Percentiles rank a stretch among this genome's conserved stretches.
These are phyloP conservation scores for Amaranthus palmeri DNA, from an alignment of 148 eudicot species.

Conservation along the genomic window DNA sequence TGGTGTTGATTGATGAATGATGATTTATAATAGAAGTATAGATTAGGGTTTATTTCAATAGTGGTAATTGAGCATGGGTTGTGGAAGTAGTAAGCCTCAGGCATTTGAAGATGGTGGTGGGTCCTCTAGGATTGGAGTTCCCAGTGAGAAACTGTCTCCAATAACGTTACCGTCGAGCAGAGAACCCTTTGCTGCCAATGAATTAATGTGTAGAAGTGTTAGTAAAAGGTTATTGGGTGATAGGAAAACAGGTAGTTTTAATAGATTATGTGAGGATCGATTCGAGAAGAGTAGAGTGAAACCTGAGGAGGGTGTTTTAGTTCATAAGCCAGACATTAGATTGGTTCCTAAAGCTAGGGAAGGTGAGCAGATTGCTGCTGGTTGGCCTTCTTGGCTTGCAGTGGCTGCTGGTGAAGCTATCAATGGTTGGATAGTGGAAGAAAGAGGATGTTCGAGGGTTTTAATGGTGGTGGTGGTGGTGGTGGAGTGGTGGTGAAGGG, in stretches of 20 bases:
- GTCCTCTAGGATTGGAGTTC: slow-evolving; percentile 38
- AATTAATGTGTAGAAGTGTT: slow-evolving; percentile 39
- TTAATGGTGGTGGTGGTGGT: no score
- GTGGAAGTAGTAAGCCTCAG: slow-evolving; percentile 54
- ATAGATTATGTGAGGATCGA: slow-evolving; percentile 41
- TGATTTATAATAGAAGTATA: background rate
- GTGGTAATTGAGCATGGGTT: slow-evolving; percentile 48
- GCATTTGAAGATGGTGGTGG: slow-evolving; percentile 33
- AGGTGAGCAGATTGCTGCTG: slow-evolving; percentile 81
- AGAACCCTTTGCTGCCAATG: slow-evolving; percentile 31
- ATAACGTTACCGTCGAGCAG: slow-evolving; percentile 30
- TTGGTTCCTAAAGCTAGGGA: slow-evolving; percentile 46
- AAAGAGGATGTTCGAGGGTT: no score
- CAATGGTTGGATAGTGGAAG: slow-evolving; percentile 70
- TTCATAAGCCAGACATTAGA: slow-evolving; percentile 20
- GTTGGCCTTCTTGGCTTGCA: slow-evolving; percentile 95
- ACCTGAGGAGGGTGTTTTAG: slow-evolving; percentile 32
- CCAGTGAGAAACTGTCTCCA: slow-evolving; percentile 36
- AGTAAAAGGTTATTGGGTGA: slow-evolving; percentile 48
- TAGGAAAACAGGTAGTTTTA: slow-evolving; percentile 43
- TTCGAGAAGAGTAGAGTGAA: slow-evolving; percentile 41
- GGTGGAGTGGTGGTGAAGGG: no score
- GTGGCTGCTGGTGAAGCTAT: slow-evolving; percentile 72
- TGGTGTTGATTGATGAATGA: background rate
- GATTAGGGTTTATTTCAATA: slow-evolving; percentile 19